Evolutionary conservation across 2,329 filamentous ascomycete genomes (phyloP), one percentile per base, ranked within the genome.

Genomic region (Cercospora citrullina): DNA sequence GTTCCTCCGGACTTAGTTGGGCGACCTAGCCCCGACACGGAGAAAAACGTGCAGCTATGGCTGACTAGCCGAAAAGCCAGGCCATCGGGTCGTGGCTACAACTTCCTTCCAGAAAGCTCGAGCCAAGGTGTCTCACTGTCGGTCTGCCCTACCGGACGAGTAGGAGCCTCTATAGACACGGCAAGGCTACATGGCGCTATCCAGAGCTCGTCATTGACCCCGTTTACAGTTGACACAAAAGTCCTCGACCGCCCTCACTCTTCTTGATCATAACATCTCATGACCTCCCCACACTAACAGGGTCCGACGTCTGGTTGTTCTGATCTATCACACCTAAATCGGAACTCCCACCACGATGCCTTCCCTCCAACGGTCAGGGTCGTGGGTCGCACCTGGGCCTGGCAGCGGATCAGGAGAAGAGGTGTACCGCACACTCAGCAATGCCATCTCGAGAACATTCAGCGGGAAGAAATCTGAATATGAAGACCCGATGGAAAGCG

Each of bases 401-500:
- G 69, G 66, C 23, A 70, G 68, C 39, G 71, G 71, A 16, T 60
- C 60, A 26, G 71, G 71, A 31, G 70, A 69, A 21, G 69, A 72
- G 53, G 67, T 72, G 12, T 71, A 65, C 33, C 66, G 71, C 6
- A 72, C 71, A 28, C 63, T 71, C 18, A 69, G 67, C 9, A 66
- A 66, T 68, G 69, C 67, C 7, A 39, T 72, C 26, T 68, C 66
- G 45, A 28, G 69, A 8, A 68, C 60, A 8, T 65, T 68, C 45
- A 72, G 69, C 42, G 55, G 53, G 28, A 63, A 53, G 51, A 68
- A 68, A 12, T 59, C 58, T 1, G 45, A 60, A 1, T 57, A 66
- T 23, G 60, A 65, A 12, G 45, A 64, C 5, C 16, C 60, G 4
- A 51, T 58, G 14, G 65, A 67, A 4, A 67, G 63, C 18, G 60